Percentiles rank a stretch among this genome's conserved stretches.
These are phyloP conservation scores for Eutrema heterophyllum DNA, from an alignment of 345 rosid species.

Conservation along the genomic window DNA sequence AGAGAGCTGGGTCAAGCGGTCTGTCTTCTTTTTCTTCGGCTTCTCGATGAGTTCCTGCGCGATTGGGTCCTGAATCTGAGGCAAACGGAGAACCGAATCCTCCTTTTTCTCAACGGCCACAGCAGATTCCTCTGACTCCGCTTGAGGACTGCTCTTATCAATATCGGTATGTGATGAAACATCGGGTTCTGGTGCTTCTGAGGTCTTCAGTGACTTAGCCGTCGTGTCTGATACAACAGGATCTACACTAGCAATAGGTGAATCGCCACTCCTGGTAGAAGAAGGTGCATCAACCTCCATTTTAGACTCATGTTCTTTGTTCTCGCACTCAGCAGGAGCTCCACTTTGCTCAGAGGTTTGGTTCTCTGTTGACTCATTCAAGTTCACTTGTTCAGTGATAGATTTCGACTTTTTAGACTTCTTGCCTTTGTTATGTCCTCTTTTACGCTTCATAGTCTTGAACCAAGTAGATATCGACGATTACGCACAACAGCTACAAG, in stretches of 20 bases:
- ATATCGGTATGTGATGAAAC: conserved; percentile 42
- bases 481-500: too few relatives aligned
- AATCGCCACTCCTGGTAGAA: conserved; percentile 59
- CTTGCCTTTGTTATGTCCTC: conserved; percentile 62
- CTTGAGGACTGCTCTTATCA: conserved; percentile 51
- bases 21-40: too few relatives aligned
- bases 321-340: neutral
- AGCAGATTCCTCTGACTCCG: conserved; percentile 44
- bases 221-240: conserved; percentile 45
- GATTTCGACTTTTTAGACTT: conserved; percentile 32
- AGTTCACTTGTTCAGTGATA: conserved; percentile 6
- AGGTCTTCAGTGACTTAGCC: conserved; percentile 54
- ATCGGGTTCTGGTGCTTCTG: conserved; percentile 54
- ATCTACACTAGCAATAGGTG: conserved; percentile 44
- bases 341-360: conserved; percentile 7
- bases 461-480: too few relatives aligned
- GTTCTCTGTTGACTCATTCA: conserved; percentile 24
- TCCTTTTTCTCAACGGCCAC: conserved; percentile 48
- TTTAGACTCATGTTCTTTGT: conserved; percentile 49
- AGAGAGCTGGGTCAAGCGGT: too few relatives aligned
- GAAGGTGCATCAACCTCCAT: conserved; percentile 73
- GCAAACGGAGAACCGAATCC: conserved; percentile 51
- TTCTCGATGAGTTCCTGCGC: too few relatives aligned
- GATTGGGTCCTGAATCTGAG: neutral
- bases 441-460: conserved; percentile 57